Base-by-base conservation (phyloP, 2,329 filamentous ascomycete genomes). In the Botryotinia globosa region DNA sequence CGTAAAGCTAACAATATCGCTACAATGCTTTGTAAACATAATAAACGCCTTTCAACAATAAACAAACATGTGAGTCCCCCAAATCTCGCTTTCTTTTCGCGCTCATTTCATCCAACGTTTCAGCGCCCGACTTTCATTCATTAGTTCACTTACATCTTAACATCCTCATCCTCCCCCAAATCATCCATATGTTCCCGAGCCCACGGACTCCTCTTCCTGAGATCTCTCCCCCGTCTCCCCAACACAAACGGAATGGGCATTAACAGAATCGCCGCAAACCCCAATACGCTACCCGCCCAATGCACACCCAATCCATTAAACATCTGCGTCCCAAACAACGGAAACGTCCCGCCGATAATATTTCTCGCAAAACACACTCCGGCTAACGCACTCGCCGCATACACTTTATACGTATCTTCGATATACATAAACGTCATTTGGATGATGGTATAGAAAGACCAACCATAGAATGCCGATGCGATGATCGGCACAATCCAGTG, bases 311-410 rank as follows among this genome's bases (percentile, higher is more conserved):
- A 74, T 1, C 64, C 71, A 25, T 78, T 68, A 71, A 83, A 83
- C 82, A 83, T 87, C 72, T 89, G 87, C 0, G 90, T 81, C 0
- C 87, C 86, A 74, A 91, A 91, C 0, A 91, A 78, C 0, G 89
- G 89, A 71, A 91, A 91, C 0, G 82, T 85, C 1, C 85, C 87
- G 0, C 86, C 87, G 14, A 90, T 83, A 0, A 80, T 79, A 74
- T 90, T 91, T 32, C 89, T 80, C 4, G 86, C 82, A 12, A 91
- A 81, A 2, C 86, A 85, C 72, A 90, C 91, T 1, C 89, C 89
- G 12, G 86, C 88, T 66, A 87, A 82, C 0, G 88, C 88, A 74
- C 85, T 89, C 0, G 89, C 88, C 0, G 89, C 85, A 22, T 86
- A 85, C 0, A 86, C 84, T 4, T 86, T 83, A 76, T 89, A 91